These are phyloP conservation scores for Trichoderma breve DNA, from an alignment of 2,329 filamentous ascomycete genomes.

Conservation along the genomic window DNA sequence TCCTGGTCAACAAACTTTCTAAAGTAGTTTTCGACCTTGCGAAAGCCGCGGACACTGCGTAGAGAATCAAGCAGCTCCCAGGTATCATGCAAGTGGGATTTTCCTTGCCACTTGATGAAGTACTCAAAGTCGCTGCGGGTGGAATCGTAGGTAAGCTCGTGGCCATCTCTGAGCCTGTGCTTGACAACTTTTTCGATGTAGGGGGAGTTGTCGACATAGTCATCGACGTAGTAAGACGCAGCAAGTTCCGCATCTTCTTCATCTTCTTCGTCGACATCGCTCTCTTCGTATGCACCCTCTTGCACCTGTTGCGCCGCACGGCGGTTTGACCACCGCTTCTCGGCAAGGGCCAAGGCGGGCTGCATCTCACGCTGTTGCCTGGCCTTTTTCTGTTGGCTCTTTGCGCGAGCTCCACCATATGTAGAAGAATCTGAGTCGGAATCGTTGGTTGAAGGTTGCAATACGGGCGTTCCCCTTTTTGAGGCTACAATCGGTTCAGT, in stretches of 20 bases:
- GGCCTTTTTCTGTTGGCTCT: constrained; percentile 71
- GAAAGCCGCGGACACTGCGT: constrained; percentile 74
- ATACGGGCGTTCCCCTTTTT: constrained; percentile 56
- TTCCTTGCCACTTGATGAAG: constrained; percentile 94
- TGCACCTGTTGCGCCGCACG: constrained; percentile 75
- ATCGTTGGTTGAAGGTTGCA: constrained; percentile 54
- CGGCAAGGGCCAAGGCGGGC: constrained; percentile 64
- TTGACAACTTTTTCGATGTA: constrained; percentile 91
- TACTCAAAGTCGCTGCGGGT: constrained; percentile 79
- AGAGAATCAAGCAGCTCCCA: constrained; percentile 83
- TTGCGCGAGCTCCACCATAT: constrained; percentile 74
- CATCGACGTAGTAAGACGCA: constrained; percentile 66
- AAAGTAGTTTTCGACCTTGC: constrained; percentile 93
- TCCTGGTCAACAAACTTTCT: constrained; percentile 79
- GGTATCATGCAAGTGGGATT: constrained; percentile 91
- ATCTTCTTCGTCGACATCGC: constrained; percentile 61
- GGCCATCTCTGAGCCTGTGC: constrained; percentile 72
- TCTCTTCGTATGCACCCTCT: constrained; percentile 63
- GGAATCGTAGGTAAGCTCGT: constrained; percentile 56
- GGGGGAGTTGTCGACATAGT: constrained; percentile 73
- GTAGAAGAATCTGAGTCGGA: constrained; percentile 72
- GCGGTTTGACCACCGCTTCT: constrained; percentile 89
- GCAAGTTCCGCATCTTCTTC: constrained; percentile 56
- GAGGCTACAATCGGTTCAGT: constrained; percentile 45
- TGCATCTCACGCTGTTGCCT: constrained; percentile 69